Base-by-base conservation (phyloP, 2,329 filamentous ascomycete genomes). In the Aspergillus udagawae region DNA sequence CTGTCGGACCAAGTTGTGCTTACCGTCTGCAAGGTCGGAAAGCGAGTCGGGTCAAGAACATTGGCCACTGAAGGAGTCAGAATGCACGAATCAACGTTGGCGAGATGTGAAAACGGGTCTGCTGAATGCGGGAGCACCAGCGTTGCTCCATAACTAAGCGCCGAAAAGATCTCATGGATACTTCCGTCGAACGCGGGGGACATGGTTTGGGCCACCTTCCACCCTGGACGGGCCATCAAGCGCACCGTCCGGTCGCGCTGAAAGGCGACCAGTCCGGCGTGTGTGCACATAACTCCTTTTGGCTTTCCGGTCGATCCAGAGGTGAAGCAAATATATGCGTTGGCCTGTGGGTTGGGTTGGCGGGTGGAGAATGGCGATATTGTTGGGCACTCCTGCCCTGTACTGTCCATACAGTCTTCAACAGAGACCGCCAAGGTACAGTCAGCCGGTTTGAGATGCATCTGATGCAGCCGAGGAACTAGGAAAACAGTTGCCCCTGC, bases 251-350 rank as follows among this genome's bases (percentile, higher is more conserved):
- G 55, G 57, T 73, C 63, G 1, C 41, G 52, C 52, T 75, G 73
- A 41, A 75, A 75, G 0, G 75, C 70, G 0, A 78, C 67, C 0
- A 77, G 57, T 1, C 70, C 67, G 10, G 55, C 49, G 51, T 79
- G 76, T 1, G 56, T 60, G 56, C 70, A 75, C 5, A 55, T 29
- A 0, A 64, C 27, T 28, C 27, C 27, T 28, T 28, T 28, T 28
- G 62, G 62, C 5, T 55, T 51, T 2, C 62, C 62, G 9, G 60
- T 64, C 5, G 60, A 61, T 0, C 78, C 78, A 1, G 76, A 80
- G 0, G 79, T 80, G 57, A 78, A 80, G 50, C 73, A 75, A 0
- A 80, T 28, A 54, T 77, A 81, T 0, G 75, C 76, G 21, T 51
- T 54, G 17, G 42, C 52, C 14, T 55, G 42, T 21, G 52, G 35